These are phyloP conservation scores for Elaeagnus macrophylla DNA, from an alignment of 306 rosid species.

Conservation along the genomic window DNA sequence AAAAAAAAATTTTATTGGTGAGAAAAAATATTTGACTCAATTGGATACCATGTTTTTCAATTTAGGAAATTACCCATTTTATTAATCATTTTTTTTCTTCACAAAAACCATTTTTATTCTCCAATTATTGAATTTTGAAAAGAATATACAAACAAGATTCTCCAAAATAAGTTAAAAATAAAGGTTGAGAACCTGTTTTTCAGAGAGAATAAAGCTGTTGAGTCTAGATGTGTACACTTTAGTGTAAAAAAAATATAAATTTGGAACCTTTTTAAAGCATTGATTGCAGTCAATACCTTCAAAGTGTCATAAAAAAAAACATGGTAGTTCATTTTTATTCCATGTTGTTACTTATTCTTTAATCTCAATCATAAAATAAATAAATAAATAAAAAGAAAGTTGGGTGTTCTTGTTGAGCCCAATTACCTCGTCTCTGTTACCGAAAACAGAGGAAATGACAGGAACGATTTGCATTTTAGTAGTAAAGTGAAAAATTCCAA, in stretches of 20 bases:
- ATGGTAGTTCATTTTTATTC: too few species aligned
- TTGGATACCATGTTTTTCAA: neutral
- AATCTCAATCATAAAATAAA: slow-evolving; percentile 2
- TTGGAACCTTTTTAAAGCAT: slow-evolving; percentile 19
- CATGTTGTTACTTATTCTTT: too few species aligned
- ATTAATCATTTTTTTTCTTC: too few species aligned
- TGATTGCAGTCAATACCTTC: slow-evolving; percentile 3
- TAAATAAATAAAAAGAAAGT: neutral
- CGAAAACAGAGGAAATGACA: slow-evolving; percentile 61
- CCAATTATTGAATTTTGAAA: neutral
- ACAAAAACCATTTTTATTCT: too few species aligned
- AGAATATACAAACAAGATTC: slow-evolving; percentile 6
- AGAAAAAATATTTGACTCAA: too few species aligned
- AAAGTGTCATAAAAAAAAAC: slow-evolving; percentile 1
- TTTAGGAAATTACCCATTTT: slow-evolving; percentile 8
- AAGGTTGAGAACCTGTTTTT: slow-evolving; percentile 28
- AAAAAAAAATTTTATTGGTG: too few species aligned
- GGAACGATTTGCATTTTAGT: slow-evolving; percentile 73
- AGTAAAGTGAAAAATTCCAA: slow-evolving; percentile 76
- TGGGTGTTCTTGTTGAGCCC: slow-evolving; percentile 1
- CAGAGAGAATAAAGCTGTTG: slow-evolving; percentile 18
- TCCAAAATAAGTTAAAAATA: neutral
- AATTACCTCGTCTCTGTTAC: slow-evolving; percentile 51
- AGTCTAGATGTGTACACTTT: slow-evolving; percentile 3
- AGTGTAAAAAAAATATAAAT: slow-evolving; percentile 1